phyloP scores from a whole-genome alignment of 352 stramenopile genomes.

The Pythium guiyangense region DNA sequence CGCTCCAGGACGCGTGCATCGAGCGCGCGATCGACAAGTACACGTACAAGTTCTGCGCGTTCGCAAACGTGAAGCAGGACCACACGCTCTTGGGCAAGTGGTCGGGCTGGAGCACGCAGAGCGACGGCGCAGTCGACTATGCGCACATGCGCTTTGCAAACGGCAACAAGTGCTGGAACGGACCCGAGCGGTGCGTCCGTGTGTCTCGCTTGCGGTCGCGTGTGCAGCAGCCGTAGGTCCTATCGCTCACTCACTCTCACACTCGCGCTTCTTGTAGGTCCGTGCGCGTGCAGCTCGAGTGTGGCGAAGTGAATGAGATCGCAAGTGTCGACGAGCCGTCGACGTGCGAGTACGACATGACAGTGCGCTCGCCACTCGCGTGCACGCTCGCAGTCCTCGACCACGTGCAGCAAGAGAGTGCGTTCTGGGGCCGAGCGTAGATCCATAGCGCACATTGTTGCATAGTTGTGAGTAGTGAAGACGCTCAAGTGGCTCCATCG shows the following conservation, averaged over 20 bases:
- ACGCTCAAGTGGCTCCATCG: no score
- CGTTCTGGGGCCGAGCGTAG: conserved; percentile 34
- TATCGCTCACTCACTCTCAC: no score
- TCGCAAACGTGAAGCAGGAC: conserved; percentile 79
- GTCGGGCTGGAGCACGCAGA: conserved; percentile 38
- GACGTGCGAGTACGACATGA: conserved; percentile 91
- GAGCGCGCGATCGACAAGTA: conserved; percentile 85
- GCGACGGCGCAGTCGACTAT: conserved; percentile 21
- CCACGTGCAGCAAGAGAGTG: conserved; percentile 35
- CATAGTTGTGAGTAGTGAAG: background rate
- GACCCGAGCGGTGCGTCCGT: conserved; percentile 52
- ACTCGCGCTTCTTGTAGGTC: conserved; percentile 21
- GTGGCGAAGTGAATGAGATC: conserved; percentile 76
- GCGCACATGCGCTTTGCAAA: conserved; percentile 71
- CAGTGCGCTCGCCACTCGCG: conserved; percentile 54
- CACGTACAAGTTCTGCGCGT: conserved; percentile 86
- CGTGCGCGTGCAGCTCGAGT: conserved; percentile 73
- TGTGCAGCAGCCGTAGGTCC: background rate
- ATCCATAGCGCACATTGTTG: no score
- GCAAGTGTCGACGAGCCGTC: conserved; percentile 89
- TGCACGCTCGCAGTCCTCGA: conserved; percentile 49
- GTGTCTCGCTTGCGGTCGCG: background rate
- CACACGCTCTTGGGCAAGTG: conserved; percentile 72
- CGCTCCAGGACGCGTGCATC: conserved; percentile 73
- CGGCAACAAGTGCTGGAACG: conserved; percentile 91